Conservation (phyloP, 177 flowering plant species). For the Vitis hybrid region DNA sequence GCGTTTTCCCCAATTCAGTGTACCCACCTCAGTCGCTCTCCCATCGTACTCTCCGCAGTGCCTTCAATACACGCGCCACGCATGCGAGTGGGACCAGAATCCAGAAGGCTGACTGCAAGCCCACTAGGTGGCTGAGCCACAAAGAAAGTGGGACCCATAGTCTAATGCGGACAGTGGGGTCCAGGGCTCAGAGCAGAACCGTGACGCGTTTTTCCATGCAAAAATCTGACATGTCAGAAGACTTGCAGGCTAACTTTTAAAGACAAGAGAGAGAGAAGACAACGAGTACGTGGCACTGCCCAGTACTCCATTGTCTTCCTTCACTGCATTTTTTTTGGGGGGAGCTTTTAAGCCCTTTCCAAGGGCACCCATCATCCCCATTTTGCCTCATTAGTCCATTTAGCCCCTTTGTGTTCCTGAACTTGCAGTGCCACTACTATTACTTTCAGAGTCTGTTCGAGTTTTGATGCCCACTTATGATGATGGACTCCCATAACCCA, state of each 20-base stretch:
- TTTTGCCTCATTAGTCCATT: neutral
- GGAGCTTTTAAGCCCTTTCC: too few relatives aligned
- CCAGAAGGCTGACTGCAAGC: neutral
- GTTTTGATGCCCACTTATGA: neutral
- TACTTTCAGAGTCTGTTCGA: neutral
- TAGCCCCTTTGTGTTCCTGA: neutral
- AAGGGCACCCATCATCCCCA: too few relatives aligned
- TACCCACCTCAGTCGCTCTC: too few relatives aligned
- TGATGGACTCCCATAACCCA: conserved; percentile 6
- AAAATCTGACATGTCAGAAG: neutral
- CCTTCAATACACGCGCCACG: too few relatives aligned
- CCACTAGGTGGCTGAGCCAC: neutral
- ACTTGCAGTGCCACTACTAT: neutral
- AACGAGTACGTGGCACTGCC: neutral
- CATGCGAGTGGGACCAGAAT: too few relatives aligned
- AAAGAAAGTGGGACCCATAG: neutral
- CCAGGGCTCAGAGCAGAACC: neutral
- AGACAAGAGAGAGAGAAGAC: neutral
- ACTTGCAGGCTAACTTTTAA: neutral
- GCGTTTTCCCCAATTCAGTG: too few relatives aligned
- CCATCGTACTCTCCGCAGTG: too few relatives aligned
- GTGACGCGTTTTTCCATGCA: neutral
- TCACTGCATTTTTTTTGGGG: neutral
- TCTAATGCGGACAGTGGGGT: neutral
- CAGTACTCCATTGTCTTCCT: neutral